Evolutionary conservation across 2,329 filamentous ascomycete species (phyloP).

Genomic region (Talaromyces piceae): DNA sequence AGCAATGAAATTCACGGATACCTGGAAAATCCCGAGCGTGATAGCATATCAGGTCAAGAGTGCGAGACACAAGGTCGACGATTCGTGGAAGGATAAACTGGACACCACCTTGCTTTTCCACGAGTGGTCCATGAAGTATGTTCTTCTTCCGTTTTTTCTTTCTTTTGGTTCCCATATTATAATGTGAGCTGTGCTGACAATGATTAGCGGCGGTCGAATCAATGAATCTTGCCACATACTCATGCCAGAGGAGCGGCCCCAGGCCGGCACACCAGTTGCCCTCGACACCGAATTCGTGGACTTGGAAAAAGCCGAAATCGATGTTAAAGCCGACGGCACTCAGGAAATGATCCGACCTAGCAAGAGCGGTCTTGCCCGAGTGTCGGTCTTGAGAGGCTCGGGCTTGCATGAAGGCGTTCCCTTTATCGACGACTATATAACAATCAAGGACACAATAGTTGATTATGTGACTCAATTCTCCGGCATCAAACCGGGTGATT

Average conservation of each 20-base stretch:
- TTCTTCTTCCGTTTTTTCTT: slow-evolving; percentile 8
- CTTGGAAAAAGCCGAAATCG: slow-evolving; percentile 85
- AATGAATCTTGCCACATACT: slow-evolving; percentile 34
- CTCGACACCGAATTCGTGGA: slow-evolving; percentile 96
- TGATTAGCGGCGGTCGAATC: slow-evolving; percentile 25
- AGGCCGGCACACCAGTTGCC: slow-evolving; percentile 68
- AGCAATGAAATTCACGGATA: slow-evolving; percentile 78
- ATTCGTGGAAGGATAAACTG: slow-evolving; percentile 74
- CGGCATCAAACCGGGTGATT: slow-evolving; percentile 76
- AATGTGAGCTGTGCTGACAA: slow-evolving; percentile 3
- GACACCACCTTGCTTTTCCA: slow-evolving; percentile 80
- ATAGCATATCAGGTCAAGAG: slow-evolving; percentile 78
- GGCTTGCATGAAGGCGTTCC: slow-evolving; percentile 72
- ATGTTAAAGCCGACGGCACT: slow-evolving; percentile 90
- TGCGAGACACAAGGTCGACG: slow-evolving; percentile 73
- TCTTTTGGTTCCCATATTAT: neutral
- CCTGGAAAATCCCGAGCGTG: slow-evolving; percentile 89
- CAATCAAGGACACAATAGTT: slow-evolving; percentile 80
- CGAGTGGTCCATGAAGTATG: slow-evolving; percentile 52
- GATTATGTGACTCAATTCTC: slow-evolving; percentile 95
- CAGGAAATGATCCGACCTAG: slow-evolving; percentile 87
- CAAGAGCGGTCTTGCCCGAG: slow-evolving; percentile 83
- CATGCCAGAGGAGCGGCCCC: slow-evolving; percentile 55
- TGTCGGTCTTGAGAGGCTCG: slow-evolving; percentile 75
- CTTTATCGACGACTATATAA: slow-evolving; percentile 97